Evolutionary conservation across 352 stramenopile species (phyloP), one percentile per base, ranked within the genome.

Genomic region (Phytophthora citricola): DNA sequence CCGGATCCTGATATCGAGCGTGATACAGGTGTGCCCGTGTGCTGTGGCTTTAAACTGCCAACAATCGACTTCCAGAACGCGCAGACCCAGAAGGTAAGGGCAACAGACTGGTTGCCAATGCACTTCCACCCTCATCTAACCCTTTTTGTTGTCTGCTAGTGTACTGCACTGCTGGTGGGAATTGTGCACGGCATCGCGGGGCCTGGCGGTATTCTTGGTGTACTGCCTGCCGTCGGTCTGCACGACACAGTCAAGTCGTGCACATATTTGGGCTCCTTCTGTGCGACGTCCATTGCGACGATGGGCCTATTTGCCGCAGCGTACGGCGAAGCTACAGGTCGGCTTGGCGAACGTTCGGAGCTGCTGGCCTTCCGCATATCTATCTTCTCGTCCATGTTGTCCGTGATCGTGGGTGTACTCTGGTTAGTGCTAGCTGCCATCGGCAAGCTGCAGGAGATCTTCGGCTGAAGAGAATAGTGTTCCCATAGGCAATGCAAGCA

Each of bases 211-310:
- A 91, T 93, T 57, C 74, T 98, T 27, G 92, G 91, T 50, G 88
- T 98, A 29, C 82, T 98, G 32, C 93, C 93, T 26, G 91, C 92
- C 0, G 86, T 98, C 2, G 85, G 95, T 36, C 72, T 98, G 31
- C 88, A 96, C 59, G 73, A 97, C 63, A 84, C 74, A 31, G 34
- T 77, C 69, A 87, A 97, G 59, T 94, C 89, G 45, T 67, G 81
- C 36, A 75, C 91, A 59, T 98, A 98, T 74, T 67, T 98, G 27
- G 80, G 83, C 6, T 93, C 88, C 7, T 98, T 98, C 69, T 98
- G 92, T 63, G 32, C 90, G 4, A 94, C 79, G 36, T 93, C 79
- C 27, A 97, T 94, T 60, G 63, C 94, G 29, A 94, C 92, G 6
- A 98, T 98, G 93, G 93, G 92, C 22, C 50, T 82, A 0, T 98